Evolutionary conservation across 192 early-diverging fungal genomes (phyloP).

Genomic region (Coemansia sp.): DNA sequence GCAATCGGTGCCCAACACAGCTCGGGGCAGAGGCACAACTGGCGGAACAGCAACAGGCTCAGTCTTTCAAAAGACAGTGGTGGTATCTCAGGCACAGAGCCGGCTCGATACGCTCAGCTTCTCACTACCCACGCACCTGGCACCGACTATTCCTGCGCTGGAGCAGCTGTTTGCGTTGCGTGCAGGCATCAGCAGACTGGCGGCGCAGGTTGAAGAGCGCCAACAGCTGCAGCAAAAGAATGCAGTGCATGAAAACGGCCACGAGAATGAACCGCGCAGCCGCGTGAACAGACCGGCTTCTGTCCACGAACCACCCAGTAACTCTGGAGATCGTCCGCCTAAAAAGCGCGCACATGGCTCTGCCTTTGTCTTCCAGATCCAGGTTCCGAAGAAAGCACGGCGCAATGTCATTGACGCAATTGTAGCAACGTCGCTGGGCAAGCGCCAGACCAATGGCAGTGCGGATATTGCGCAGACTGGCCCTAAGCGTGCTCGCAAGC

Average conservation of each 20-base stretch:
- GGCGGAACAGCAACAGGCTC: slow-evolving; percentile 1
- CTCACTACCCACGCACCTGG: slow-evolving; percentile 21
- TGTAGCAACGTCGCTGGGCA: background rate
- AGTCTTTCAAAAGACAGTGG: slow-evolving; percentile 28
- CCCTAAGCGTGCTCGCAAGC: slow-evolving; percentile 28
- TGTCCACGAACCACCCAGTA: background rate
- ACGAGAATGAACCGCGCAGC: slow-evolving; percentile 1
- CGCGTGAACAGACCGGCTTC: background rate
- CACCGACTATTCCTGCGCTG: slow-evolving; percentile 12
- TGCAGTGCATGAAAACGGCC: background rate
- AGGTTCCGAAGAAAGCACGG: slow-evolving; percentile 39
- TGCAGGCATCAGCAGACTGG: slow-evolving; percentile 8
- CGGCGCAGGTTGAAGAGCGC: slow-evolving; percentile 4
- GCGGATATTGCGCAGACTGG: background rate
- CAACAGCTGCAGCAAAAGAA: background rate
- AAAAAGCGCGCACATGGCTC: slow-evolving; percentile 16
- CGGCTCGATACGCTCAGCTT: slow-evolving; percentile 11
- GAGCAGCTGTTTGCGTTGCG: slow-evolving; percentile 14
- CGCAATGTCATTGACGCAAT: slow-evolving; percentile 35
- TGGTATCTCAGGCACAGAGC: slow-evolving; percentile 29
- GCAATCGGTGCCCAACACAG: slow-evolving; percentile 8
- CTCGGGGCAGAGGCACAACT: background rate
- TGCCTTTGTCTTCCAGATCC: slow-evolving; percentile 26
- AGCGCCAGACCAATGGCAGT: slow-evolving; percentile 9
- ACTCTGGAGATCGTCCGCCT: background rate